Evolutionary conservation across 208 protist species (phyloP), one percentile per base, ranked within the genome.

Genomic region (Leishmania arabica): DNA sequence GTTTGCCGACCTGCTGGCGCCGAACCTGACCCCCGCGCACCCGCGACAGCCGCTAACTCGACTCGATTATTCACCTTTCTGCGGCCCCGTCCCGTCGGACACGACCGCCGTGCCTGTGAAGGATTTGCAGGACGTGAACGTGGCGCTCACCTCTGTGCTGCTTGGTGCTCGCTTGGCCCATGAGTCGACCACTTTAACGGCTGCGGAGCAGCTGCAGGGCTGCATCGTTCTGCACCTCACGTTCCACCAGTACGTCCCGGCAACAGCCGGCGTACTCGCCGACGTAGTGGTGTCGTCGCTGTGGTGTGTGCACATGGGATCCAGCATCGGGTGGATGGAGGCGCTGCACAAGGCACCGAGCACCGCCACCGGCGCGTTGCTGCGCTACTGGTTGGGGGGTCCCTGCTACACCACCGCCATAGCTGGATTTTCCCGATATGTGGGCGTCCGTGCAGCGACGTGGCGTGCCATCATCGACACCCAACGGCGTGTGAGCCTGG

Each of bases 51-150:
- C 37, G 37, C 68, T 84, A 56, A 79, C 71, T n/a, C 78, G 65
- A 24, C 82, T 88, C 65, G 84, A 87, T 60, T 81, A 84, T 71
- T 91, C 88, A 21, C 88, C 88, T 0, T 81, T 91, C 69, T 91
- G 85, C 60, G 88, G 88, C 40, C 88, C 88, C 15, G 54, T 73
- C 3, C 68, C 72, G 1, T 81, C 77, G 2, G 82, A 88, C 42
- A 81, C 83, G 17, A 81, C 66, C 24, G 49, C 79, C 37, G 47
- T 84, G 31, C 82, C 68, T 1, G 79, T 91, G 58, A 49, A 49
- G 8, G 45, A 49, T 49, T 49, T 49, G 45, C 45, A 11, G 9
- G 45, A 49, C 45, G 45, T 49, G 9, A 49, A 49, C 45, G 45
- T 49, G 45, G 45, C 45, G 45, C 45, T 49, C 9, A 49, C 45